These are phyloP conservation scores for Lachnellula cervina DNA, from an alignment of 2,329 filamentous ascomycete species.

Conservation along the genomic window DNA sequence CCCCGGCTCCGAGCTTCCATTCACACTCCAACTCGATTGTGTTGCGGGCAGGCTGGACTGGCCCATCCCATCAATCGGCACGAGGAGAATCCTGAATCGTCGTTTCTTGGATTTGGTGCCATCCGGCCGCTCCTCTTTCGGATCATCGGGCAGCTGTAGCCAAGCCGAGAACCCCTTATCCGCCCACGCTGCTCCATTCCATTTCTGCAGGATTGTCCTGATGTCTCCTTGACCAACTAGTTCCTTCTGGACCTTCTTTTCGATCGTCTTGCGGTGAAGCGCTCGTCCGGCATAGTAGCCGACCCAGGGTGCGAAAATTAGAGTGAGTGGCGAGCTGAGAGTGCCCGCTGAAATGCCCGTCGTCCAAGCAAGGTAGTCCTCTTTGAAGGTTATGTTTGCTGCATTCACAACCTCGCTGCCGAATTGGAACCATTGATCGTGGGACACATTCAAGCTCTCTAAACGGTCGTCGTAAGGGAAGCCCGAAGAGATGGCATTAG, in stretches of 20 bases:
- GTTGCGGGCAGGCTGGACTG: not conserved
- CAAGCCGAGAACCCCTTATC: constrained; percentile 22
- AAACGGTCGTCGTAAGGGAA: constrained; percentile 23
- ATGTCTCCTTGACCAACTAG: constrained; percentile 19
- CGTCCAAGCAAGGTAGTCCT: constrained; percentile 22
- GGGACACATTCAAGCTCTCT: constrained; percentile 14
- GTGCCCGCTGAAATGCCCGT: constrained; percentile 22
- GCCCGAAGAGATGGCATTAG: constrained; percentile 22
- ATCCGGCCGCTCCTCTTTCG: constrained; percentile 5
- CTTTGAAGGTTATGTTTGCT: constrained; percentile 17
- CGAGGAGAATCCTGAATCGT: constrained; percentile 3
- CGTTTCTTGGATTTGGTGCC: not conserved
- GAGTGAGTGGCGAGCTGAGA: constrained; percentile 10
- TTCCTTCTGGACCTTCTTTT: constrained; percentile 20
- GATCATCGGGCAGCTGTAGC: constrained; percentile 20
- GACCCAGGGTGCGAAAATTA: constrained; percentile 19
- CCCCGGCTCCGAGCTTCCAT: not conserved
- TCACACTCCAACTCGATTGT: not conserved
- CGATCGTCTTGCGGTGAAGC: constrained; percentile 19
- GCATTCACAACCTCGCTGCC: constrained; percentile 20
- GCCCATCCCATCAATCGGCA: constrained; percentile 1
- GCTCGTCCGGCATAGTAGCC: constrained; percentile 22
- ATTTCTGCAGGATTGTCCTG: constrained; percentile 13
- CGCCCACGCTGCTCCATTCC: constrained; percentile 18
- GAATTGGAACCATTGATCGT: constrained; percentile 25